Conservation (phyloP, 352 stramenopile genomes). For the Globisporangium abappressorium region DNA sequence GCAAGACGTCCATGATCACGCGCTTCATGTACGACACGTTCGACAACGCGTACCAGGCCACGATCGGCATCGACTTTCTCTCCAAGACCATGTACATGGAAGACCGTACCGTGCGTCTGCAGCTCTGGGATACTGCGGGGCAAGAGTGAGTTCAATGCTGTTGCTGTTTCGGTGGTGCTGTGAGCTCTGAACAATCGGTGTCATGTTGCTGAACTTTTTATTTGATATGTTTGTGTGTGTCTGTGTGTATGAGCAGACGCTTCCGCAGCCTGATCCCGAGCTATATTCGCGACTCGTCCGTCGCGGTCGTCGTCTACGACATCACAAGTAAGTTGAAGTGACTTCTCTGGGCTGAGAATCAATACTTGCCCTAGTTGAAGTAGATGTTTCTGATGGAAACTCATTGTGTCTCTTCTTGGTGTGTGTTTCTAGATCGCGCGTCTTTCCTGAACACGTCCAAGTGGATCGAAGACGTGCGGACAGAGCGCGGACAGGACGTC, state of each 20-base stretch:
- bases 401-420: background rate
- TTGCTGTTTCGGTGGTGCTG: constrained; percentile 1
- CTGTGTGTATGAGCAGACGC: constrained; percentile 36
- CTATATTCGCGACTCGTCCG: constrained; percentile 98
- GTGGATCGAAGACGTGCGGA: constrained; percentile 99
- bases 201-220: background rate
- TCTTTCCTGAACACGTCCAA: constrained; percentile 99
- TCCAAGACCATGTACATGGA: constrained; percentile 99
- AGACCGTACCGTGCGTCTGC: constrained; percentile 97
- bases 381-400: background rate
- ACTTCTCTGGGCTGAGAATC: background rate
- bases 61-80: constrained; percentile 99
- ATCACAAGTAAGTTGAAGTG: constrained; percentile 90
- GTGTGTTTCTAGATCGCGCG: constrained; percentile 63
- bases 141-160: constrained; percentile 83
- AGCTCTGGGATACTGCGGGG: constrained; percentile 99
- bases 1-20: constrained; percentile 99
- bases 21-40: constrained; percentile 99
- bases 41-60: constrained; percentile 97
- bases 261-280: constrained; percentile 95
- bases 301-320: constrained; percentile 99
- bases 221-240: constrained; percentile 4
- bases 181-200: background rate
- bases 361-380: background rate
- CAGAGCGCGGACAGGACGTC: constrained; percentile 97